Base-by-base conservation (phyloP, 2,329 filamentous ascomycete species). In the Thelonectria blattea region DNA sequence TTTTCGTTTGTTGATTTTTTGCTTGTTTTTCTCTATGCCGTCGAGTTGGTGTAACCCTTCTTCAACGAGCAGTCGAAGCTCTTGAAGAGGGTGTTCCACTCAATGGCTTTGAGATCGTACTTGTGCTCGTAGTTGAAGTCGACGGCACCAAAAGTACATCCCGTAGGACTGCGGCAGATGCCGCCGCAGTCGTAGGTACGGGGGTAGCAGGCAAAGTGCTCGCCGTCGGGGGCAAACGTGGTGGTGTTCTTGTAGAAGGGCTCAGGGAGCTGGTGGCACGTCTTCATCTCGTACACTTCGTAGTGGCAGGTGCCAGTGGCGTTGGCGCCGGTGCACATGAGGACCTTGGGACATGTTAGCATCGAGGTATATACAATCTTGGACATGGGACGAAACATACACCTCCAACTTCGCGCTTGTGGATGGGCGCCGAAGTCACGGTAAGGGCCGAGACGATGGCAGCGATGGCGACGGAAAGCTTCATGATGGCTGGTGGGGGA, bases 191-290 rank as follows among this genome's bases (percentile, higher is more conserved):
- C 56, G 54, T 68, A 66, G 8, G 76, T 69, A 60, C 76, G 78
- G 3, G 81, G 82, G 68, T 73, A 81, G 74, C 83, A 85, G 63
- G 68, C 73, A 63, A 85, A 84, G 41, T 65, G 65, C 47, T 81
- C 82, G 39, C 76, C 80, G 61, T 85, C 82, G 8, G 80, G 80
- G 2, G 80, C 80, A 67, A 85, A 85, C 0, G 83, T 85, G 54
- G 69, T 74, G 32, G 76, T 74, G 70, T 83, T 81, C 42, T 71
- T 63, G 63, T 70, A 69, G 59, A 78, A 80, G n/a, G 74, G 75
- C 9, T 67, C 60, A 2, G 74, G 68, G 53, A 85, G 74, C 71
- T 84, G 73, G 70, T 81, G 72, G 73, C 83, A 85, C 46, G 73
- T 74, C 5, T 76, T 53, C 47, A 85, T 68, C 12, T 76, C 50